Base-by-base conservation (phyloP, 1,284 basidiomycete species). In the Papiliotrema terrestris region DNA sequence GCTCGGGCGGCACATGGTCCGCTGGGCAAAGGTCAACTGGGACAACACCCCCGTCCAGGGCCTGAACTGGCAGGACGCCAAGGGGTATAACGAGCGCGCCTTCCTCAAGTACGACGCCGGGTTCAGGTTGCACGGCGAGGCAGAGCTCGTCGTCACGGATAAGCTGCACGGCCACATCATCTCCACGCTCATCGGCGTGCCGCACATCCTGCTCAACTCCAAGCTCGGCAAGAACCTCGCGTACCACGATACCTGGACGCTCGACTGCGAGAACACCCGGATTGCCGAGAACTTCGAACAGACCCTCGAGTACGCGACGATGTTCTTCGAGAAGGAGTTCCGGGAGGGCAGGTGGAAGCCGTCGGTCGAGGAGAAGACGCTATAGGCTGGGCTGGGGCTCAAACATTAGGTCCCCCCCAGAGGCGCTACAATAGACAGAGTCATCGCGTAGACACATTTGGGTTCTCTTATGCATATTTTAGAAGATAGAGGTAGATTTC, bases 261-360 rank as follows among this genome's bases (percentile, higher is more conserved):
- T 45, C 44, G 25, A 45, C 23, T 45, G 44, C 25, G 44, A 45
- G 19, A 22, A 25, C 25, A 25, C 25, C 9, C 19, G 44, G 44
- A 45, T 45, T 8, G 44, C 44, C 15, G 44, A 45, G 23, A 26
- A 26, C 25, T 45, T 17, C 8, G 44, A 45, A 23, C 19, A 26
- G 23, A 22, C 44, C 6, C 19, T 45, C 20, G 44, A 8, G 44
- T 45, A 45, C 25, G 44, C 44, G 25, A 45, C 19, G 23, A 45
- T 45, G 44, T 45, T 45, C 17, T 45, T 45, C 44, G 44, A 45
- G 25, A 45, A 45, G 44, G 44, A 19, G n/a, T 45, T 22, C 44
- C 8, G 25, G 11, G 44, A 45, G 44, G 44, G 44, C 15, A 45
- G 44, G 23, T 45, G 44, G 44, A 26, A 5, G 15, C n/a, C 44